Percentiles rank a stretch among this genome's conserved stretches.
These are phyloP conservation scores for Theobroma cacao DNA, from an alignment of 345 rosid genomes.

Conservation along the genomic window DNA sequence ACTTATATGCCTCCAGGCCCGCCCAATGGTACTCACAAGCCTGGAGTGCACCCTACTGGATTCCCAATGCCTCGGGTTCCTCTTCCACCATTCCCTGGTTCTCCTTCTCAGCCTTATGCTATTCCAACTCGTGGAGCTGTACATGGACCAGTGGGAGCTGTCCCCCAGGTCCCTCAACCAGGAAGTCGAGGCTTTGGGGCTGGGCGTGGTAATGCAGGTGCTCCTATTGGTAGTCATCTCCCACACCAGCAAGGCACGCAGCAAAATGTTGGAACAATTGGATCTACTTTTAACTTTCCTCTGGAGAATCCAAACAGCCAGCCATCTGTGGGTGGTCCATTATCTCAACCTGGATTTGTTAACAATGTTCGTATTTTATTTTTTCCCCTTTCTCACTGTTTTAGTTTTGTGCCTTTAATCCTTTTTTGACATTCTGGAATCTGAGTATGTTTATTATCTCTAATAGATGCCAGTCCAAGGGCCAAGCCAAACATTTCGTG, in stretches of 20 bases:
- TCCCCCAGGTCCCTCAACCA: constrained; percentile 83
- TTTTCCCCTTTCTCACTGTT: constrained; percentile 4
- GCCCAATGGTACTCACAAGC: constrained; percentile 86
- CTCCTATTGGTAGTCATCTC: constrained; percentile 86
- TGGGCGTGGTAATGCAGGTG: constrained; percentile 77
- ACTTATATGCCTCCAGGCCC: constrained; percentile 74
- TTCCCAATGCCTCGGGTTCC: constrained; percentile 85
- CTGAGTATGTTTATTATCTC: constrained; percentile 16
- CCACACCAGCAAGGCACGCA: constrained; percentile 77
- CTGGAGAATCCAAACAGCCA: constrained; percentile 89
- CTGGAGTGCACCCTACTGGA: constrained; percentile 88
- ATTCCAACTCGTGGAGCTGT: constrained; percentile 90
- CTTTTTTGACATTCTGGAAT: constrained; percentile 2
- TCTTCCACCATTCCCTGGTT: constrained; percentile 77
- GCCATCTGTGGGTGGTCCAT: constrained; percentile 84
- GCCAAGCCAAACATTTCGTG: constrained; percentile 82
- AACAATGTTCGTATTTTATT: constrained; percentile 41
- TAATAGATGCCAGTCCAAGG: constrained; percentile 76
- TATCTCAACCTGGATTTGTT: constrained; percentile 96
- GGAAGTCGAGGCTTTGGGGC: constrained; percentile 86
- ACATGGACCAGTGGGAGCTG: constrained; percentile 93
- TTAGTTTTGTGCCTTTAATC: not conserved
- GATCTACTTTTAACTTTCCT: constrained; percentile 67
- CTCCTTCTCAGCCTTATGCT: constrained; percentile 89
- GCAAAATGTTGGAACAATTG: constrained; percentile 78